Conservation (phyloP, 331 rosid genomes). For the Malus hybrid region DNA sequence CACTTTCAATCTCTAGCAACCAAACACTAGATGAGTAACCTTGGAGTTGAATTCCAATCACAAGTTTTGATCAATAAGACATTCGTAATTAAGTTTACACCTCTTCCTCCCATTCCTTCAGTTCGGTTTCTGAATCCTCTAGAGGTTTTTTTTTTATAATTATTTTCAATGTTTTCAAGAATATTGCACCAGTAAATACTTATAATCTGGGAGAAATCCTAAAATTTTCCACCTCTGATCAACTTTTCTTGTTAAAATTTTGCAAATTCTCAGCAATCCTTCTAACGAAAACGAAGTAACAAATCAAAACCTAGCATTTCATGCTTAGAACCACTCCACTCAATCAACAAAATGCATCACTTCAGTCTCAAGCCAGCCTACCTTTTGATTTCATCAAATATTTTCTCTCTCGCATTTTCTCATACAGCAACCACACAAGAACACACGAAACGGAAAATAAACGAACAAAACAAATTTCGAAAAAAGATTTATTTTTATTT, state of each 20-base stretch:
- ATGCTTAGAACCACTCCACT: not conserved
- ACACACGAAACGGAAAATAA: not conserved
- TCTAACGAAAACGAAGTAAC: not conserved
- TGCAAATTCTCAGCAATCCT: not conserved
- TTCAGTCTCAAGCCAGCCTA: not conserved
- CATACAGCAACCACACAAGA: not conserved
- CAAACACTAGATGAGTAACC: not conserved
- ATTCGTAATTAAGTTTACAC: not conserved
- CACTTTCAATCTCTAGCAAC: not conserved
- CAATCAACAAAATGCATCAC: not conserved
- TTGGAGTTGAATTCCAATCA: not conserved
- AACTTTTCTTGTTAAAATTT: not conserved
- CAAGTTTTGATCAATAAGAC: not conserved
- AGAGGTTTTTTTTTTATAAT: not conserved
- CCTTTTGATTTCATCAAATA: not conserved
- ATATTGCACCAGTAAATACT: not conserved
- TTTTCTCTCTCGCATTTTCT: constrained; percentile 5
- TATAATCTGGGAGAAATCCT: not conserved
- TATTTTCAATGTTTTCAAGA: too few species aligned
- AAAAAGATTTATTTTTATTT: not conserved
- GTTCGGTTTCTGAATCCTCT: not conserved
- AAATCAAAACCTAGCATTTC: not conserved
- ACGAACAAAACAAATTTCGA: not conserved
- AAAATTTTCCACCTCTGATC: not conserved
- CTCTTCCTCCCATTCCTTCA: not conserved